Evolutionary conservation across 108 stramenopile species (phyloP).

Genomic region (Cyclostephanos invisitatus): DNA sequence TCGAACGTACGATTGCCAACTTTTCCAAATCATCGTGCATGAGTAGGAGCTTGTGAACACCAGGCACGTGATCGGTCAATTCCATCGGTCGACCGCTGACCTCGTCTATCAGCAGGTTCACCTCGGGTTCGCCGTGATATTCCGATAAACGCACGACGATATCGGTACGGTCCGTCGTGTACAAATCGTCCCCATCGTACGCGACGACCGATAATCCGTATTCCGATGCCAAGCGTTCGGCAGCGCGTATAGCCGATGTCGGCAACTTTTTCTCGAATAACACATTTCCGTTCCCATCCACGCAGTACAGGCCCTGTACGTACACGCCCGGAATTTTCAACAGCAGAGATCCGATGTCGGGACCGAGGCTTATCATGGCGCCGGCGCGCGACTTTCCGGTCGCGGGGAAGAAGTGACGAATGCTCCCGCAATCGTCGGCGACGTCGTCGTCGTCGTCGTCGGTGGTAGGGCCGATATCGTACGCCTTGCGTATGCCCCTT

Average conservation of each 20-base stretch:
- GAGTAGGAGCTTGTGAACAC: slow-evolving; percentile 84
- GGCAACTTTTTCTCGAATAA: slow-evolving; percentile 83
- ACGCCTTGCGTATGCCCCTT: slow-evolving; percentile 50
- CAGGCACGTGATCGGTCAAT: slow-evolving; percentile 45
- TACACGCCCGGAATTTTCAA: slow-evolving; percentile 44
- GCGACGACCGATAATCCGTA: slow-evolving; percentile 68
- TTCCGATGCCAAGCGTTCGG: slow-evolving; percentile 64
- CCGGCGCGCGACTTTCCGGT: slow-evolving; percentile 87
- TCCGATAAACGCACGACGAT: slow-evolving; percentile 64
- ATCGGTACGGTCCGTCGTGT: slow-evolving; percentile 60
- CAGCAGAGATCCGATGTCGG: slow-evolving; percentile 34
- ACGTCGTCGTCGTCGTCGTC: slow-evolving; percentile 5
- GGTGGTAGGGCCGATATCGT: slow-evolving; percentile 13
- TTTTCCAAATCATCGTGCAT: slow-evolving; percentile 74
- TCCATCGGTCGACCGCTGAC: slow-evolving; percentile 23
- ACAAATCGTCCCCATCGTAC: slow-evolving; percentile 86
- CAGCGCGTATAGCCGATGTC: slow-evolving; percentile 53
- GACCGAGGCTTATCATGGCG: slow-evolving; percentile 65
- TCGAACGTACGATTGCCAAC: slow-evolving; percentile 61
- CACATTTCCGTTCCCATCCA: slow-evolving; percentile 75
- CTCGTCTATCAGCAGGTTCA: slow-evolving; percentile 23
- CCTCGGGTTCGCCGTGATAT: slow-evolving; percentile 79
- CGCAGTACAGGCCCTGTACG: slow-evolving; percentile 87
- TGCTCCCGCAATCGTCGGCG: slow-evolving; percentile 6
- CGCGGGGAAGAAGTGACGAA: slow-evolving; percentile 76